Evolutionary conservation across 2,329 filamentous ascomycete genomes (phyloP).

Genomic region (Chaetomium olivaceum): DNA sequence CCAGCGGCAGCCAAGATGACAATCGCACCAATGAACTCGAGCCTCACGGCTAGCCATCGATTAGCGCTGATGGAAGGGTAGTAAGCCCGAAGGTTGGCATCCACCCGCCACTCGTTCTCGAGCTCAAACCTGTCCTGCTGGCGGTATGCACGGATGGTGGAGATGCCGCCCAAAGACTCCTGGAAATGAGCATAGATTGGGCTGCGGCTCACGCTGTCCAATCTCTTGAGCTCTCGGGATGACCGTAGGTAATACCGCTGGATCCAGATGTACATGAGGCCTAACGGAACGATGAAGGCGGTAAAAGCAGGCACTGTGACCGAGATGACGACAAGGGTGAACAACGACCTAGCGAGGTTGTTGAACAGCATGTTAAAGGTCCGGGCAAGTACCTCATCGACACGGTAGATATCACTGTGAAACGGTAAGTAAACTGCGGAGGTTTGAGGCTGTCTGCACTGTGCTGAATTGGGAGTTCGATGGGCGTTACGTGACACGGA

Average conservation of each 20-base stretch:
- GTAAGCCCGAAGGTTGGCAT: slow-evolving; percentile 90
- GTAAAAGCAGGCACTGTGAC: slow-evolving; percentile 78
- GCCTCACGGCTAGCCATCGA: slow-evolving; percentile 89
- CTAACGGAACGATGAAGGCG: slow-evolving; percentile 76
- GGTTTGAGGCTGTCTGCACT: slow-evolving; percentile 18
- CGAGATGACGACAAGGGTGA: slow-evolving; percentile 85
- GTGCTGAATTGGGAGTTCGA: slow-evolving; percentile 17
- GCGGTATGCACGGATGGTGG: slow-evolving; percentile 91
- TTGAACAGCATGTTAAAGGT: slow-evolving; percentile 97
- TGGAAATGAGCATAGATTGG: slow-evolving; percentile 99
- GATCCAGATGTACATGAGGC: slow-evolving; percentile 82
- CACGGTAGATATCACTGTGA: slow-evolving; percentile 69
- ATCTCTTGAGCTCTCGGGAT: slow-evolving; percentile 90
- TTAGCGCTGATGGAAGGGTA: slow-evolving; percentile 94
- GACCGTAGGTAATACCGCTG: slow-evolving; percentile 96
- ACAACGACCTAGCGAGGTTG: slow-evolving; percentile 71
- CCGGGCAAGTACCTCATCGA: slow-evolving; percentile 91
- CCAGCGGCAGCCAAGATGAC: slow-evolving; percentile 88
- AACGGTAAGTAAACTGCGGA: slow-evolving; percentile 34
- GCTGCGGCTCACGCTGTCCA: slow-evolving; percentile 93
- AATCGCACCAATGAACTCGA: slow-evolving; percentile 92
- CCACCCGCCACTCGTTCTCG: slow-evolving; percentile 97
- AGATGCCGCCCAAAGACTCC: slow-evolving; percentile 89
- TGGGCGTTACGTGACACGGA: slow-evolving; percentile 20
- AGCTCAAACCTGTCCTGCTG: slow-evolving; percentile 84